These are phyloP conservation scores for Marchantia paleacea DNA, from an alignment of 225 moss, liverwort and hornwort genomes.

Conservation along the genomic window DNA sequence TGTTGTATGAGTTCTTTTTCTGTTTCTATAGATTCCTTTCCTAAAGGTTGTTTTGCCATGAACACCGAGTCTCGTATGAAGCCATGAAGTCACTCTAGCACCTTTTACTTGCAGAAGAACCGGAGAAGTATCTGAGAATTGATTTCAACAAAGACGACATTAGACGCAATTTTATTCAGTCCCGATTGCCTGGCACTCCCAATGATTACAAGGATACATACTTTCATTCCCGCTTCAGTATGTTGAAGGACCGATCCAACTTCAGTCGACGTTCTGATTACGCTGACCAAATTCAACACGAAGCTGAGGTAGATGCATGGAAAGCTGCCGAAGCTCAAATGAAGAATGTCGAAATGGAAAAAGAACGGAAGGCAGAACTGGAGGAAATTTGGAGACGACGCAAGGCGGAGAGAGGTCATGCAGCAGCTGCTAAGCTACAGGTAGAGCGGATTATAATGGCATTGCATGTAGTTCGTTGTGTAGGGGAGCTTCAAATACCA, in stretches of 20 bases:
- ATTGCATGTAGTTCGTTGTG: background rate
- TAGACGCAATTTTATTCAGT: slow-evolving; percentile 52
- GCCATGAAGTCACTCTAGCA: background rate
- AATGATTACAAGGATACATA: slow-evolving; percentile 89
- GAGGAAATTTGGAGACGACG: slow-evolving; percentile 66
- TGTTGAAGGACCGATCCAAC: slow-evolving; percentile 66
- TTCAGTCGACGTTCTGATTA: slow-evolving; percentile 36
- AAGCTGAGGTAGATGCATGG: slow-evolving; percentile 69
- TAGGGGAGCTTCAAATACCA: background rate
- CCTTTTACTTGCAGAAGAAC: slow-evolving; percentile 25
- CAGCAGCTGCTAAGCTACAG: slow-evolving; percentile 57
- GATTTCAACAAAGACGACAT: slow-evolving; percentile 45
- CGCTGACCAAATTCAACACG: slow-evolving; percentile 19
- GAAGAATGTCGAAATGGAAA: slow-evolving; percentile 57
- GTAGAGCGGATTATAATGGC: slow-evolving; percentile 3
- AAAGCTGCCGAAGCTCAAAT: slow-evolving; percentile 69
- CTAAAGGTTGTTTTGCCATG: too few relatives aligned
- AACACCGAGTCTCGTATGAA: background rate
- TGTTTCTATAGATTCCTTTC: too few relatives aligned
- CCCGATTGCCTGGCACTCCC: slow-evolving; percentile 65
- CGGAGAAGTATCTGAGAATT: slow-evolving; percentile 24
- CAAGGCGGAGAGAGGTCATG: slow-evolving; percentile 56
- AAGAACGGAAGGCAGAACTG: slow-evolving; percentile 59
- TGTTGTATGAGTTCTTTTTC: too few relatives aligned
- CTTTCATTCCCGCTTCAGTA: slow-evolving; percentile 81